phyloP scores from a whole-genome alignment of 139 green algal genomes.

The Monoraphidium neglectum region DNA sequence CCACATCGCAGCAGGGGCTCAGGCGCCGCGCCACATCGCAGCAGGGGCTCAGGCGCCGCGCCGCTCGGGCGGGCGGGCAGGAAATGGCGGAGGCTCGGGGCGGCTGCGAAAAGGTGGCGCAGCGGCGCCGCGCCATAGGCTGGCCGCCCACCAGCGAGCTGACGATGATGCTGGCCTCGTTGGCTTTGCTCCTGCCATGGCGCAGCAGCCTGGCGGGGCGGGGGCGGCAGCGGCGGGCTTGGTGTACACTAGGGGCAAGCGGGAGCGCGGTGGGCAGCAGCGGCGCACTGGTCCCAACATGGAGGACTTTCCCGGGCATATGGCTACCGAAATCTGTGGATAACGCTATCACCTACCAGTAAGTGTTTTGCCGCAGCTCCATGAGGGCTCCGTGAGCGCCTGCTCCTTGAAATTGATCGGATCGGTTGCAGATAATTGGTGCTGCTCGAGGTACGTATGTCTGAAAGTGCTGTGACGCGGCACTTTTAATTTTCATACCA shows the following conservation, averaged over 20 bases:
- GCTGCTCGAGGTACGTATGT: too few species aligned
- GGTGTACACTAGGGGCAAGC: too few species aligned
- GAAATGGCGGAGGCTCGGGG: background rate
- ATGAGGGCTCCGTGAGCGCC: too few species aligned
- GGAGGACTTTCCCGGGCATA: background rate
- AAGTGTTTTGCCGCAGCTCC: background rate
- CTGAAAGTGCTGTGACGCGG: too few species aligned
- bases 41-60: too few species aligned
- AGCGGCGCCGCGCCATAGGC: background rate
- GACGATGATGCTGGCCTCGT: slow-evolving; percentile 50
- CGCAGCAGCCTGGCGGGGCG: slow-evolving; percentile 36
- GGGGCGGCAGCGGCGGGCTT: too few species aligned
- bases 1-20: too few species aligned
- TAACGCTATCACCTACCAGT: background rate
- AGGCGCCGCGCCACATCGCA: too few species aligned
- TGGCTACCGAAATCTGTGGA: background rate
- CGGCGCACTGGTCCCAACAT: background rate
- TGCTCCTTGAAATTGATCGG: too few species aligned
- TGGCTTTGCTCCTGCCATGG: slow-evolving; percentile 47
- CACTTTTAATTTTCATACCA: too few species aligned
- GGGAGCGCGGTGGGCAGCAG: background rate
- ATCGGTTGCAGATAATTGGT: too few species aligned
- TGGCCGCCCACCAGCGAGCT: slow-evolving; percentile 20
- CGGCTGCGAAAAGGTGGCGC: background rate
- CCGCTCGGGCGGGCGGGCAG: background rate